These are phyloP conservation scores for Tuber microsphaerosporum DNA, from an alignment of 495 filamentous ascomycete species.

Conservation along the genomic window DNA sequence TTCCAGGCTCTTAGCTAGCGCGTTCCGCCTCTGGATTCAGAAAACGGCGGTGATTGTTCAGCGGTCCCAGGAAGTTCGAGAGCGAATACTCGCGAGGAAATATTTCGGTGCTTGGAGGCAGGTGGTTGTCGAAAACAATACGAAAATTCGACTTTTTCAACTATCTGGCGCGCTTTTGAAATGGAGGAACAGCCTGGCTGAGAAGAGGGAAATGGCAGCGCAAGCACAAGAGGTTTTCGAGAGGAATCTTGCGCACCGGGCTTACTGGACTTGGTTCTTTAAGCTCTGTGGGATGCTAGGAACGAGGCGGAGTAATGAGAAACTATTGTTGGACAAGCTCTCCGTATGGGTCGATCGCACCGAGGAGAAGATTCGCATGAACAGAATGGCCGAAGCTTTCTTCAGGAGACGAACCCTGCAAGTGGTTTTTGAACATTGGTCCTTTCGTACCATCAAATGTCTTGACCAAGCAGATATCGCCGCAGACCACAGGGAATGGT, in stretches of 20 bases:
- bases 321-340: constrained; percentile 14
- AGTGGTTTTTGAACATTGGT: constrained; percentile 33
- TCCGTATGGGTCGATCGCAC: constrained; percentile 31
- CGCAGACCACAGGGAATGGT: constrained; percentile 35
- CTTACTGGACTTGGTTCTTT: constrained; percentile 41
- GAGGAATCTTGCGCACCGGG: constrained; percentile 26
- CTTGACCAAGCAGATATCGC: constrained; percentile 32
- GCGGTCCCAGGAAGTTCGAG: constrained; percentile 34
- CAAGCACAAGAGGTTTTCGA: constrained; percentile 31
- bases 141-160: constrained; percentile 34
- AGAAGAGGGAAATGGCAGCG: constrained; percentile 7
- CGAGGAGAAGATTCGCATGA: constrained; percentile 26
- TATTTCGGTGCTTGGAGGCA: constrained; percentile 39
- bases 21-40: constrained; percentile 32
- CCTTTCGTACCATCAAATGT: constrained; percentile 26
- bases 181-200: constrained; percentile 21
- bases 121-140: constrained; percentile 28
- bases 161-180: constrained; percentile 31
- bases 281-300: constrained; percentile 30
- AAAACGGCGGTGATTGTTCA: constrained; percentile 39
- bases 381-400: constrained; percentile 33
- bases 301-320: constrained; percentile 13
- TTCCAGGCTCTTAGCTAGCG: constrained; percentile 24
- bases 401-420: constrained; percentile 26
- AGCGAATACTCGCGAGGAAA: constrained; percentile 38